These are phyloP conservation scores for Cryoendolithus antarcticus DNA, from an alignment of 2,329 filamentous ascomycete genomes.

Conservation along the genomic window DNA sequence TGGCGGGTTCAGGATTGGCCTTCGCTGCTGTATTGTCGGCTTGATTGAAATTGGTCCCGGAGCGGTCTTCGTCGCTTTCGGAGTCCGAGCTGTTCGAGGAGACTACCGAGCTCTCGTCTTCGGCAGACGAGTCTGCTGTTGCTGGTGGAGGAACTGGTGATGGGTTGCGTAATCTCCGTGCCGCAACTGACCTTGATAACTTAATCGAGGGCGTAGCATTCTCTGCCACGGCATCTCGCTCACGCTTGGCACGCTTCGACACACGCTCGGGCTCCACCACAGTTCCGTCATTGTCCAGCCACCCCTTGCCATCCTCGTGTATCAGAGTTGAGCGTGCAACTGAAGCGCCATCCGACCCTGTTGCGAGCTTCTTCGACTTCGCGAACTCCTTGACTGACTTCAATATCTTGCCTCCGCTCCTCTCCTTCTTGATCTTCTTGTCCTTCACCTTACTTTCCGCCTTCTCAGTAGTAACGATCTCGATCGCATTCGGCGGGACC, in stretches of 20 bases:
- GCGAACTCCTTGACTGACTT: conserved; percentile 80
- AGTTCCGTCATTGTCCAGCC: conserved; percentile 69
- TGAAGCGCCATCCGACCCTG: not conserved
- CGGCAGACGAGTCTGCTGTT: not conserved
- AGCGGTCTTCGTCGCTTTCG: conserved; percentile 4
- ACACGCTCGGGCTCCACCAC: conserved; percentile 49
- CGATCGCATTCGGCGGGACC: conserved; percentile 41
- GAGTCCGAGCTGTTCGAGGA: conserved; percentile 1
- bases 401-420: conserved; percentile 36
- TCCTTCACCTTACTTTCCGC: too few relatives aligned
- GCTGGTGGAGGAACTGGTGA: too few relatives aligned
- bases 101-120: too few relatives aligned
- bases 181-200: too few relatives aligned
- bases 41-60: too few relatives aligned
- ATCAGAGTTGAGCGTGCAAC: conserved; percentile 31
- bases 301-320: conserved; percentile 75
- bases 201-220: too few relatives aligned
- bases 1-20: not conserved
- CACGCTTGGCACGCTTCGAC: conserved; percentile 21
- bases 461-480: conserved; percentile 51
- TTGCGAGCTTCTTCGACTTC: conserved; percentile 54
- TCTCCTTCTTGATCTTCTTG: conserved; percentile 46
- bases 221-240: conserved; percentile 2
- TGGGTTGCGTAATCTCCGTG: too few relatives aligned
- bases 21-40: too few relatives aligned